Evolutionary conservation across 495 filamentous ascomycete genomes (phyloP).

Genomic region (Penicillium angulare): DNA sequence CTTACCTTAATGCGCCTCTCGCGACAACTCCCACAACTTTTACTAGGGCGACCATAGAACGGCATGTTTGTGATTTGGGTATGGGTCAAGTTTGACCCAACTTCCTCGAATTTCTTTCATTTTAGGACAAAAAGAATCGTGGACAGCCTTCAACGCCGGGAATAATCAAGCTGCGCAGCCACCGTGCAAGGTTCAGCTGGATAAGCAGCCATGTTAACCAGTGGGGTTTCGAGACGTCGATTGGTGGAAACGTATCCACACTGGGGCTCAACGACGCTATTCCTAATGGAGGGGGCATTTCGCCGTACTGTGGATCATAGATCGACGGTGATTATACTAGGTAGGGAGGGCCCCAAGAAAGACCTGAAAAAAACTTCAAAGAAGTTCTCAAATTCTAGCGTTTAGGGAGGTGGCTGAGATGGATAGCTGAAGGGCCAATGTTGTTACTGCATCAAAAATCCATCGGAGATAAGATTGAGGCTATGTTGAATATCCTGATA

Average conservation of each 20-base stretch:
- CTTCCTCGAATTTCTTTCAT: not conserved
- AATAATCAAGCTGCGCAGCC: not conserved
- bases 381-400: too few species aligned
- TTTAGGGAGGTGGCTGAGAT: not conserved
- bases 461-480: too few species aligned
- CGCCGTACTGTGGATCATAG: not conserved
- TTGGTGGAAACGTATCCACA: not conserved
- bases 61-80: slow-evolving; percentile 11
- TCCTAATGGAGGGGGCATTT: slow-evolving; percentile 12
- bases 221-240: not conserved
- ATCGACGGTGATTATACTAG: not conserved
- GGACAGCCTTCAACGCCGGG: not conserved
- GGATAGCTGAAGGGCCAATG: too few species aligned
- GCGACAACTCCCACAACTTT: slow-evolving; percentile 23
- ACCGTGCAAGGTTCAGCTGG: not conserved
- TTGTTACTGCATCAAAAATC: too few species aligned
- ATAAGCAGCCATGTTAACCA: not conserved
- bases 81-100: not conserved
- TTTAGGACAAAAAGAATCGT: slow-evolving; percentile 20
- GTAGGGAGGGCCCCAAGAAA: too few species aligned
- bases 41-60: slow-evolving; percentile 23
- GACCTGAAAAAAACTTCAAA: too few species aligned
- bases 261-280: not conserved
- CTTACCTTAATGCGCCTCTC: slow-evolving; percentile 24
- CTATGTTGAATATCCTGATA: too few species aligned